Conservation (phyloP, 2,329 filamentous ascomycete genomes). For the Incumbomyces delicatus region DNA sequence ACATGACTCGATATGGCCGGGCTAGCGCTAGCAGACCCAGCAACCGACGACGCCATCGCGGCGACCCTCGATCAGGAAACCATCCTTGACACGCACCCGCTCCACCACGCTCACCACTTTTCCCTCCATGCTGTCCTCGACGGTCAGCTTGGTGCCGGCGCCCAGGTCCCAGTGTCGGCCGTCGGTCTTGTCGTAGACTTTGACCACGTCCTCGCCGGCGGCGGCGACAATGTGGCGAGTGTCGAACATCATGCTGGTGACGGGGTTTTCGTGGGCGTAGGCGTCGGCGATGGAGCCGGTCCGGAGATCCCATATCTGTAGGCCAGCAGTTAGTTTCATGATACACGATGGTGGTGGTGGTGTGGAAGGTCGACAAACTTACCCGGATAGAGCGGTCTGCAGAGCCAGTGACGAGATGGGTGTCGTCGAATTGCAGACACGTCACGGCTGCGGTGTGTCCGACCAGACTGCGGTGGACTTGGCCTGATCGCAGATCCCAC, state of each 20-base stretch:
- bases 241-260: slow-evolving; percentile 98
- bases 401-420: slow-evolving; percentile 88
- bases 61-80: slow-evolving; percentile 84
- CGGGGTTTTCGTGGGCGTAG: slow-evolving; percentile 83
- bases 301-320: slow-evolving; percentile 93
- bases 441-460: slow-evolving; percentile 94
- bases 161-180: slow-evolving; percentile 95
- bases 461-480: slow-evolving; percentile 92
- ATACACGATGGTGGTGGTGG: slow-evolving; percentile 5
- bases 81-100: slow-evolving; percentile 80
- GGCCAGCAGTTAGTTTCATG: slow-evolving; percentile 1
- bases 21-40: slow-evolving; percentile 57
- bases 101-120: slow-evolving; percentile 64
- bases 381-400: slow-evolving; percentile 87
- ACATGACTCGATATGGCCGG: no score
- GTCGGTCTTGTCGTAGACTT: slow-evolving; percentile 97
- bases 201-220: slow-evolving; percentile 85
- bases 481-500: slow-evolving; percentile 92
- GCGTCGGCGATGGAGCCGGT: slow-evolving; percentile 93
- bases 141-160: slow-evolving; percentile 51
- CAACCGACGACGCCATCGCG: slow-evolving; percentile 80
- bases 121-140: slow-evolving; percentile 52
- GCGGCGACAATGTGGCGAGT: slow-evolving; percentile 78
- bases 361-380: slow-evolving; percentile 33
- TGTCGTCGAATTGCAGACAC: slow-evolving; percentile 89